These are phyloP conservation scores for Acrocalymma vagum DNA, from an alignment of 2,329 filamentous ascomycete genomes.

Conservation along the genomic window DNA sequence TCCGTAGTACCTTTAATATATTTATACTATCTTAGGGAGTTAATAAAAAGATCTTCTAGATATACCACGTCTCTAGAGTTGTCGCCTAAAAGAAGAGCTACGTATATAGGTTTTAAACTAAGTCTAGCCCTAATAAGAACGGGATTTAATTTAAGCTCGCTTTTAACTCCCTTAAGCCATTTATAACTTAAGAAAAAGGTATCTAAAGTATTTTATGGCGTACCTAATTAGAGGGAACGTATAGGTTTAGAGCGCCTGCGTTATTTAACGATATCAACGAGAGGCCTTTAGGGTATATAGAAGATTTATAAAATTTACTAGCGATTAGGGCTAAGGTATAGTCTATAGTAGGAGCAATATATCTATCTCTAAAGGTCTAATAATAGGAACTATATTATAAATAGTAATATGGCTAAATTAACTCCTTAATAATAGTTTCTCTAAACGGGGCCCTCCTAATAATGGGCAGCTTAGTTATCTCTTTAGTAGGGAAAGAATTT, in stretches of 20 bases:
- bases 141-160: constrained; percentile 3
- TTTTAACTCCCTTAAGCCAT: constrained; percentile 7
- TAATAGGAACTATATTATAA: constrained; percentile 12
- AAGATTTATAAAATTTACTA: constrained; percentile 5
- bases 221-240: constrained; percentile 2
- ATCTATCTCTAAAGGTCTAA: constrained; percentile 7
- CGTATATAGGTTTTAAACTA: constrained; percentile 2
- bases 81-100: constrained; percentile 5
- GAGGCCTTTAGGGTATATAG: constrained; percentile 10
- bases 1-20: constrained; percentile 1
- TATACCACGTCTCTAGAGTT: constrained; percentile 8
- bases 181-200: constrained; percentile 9
- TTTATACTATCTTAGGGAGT: constrained; percentile 6
- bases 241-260: neutral
- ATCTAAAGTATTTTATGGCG: constrained; percentile 8
- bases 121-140: constrained; percentile 3
- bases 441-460: constrained; percentile 11
- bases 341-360: constrained; percentile 7
- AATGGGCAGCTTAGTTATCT: constrained; percentile 2
- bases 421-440: constrained; percentile 3
- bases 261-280: constrained; percentile 3
- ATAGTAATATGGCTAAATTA: constrained; percentile 8
- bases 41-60: constrained; percentile 7
- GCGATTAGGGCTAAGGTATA: constrained; percentile 4
- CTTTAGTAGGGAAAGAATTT: constrained; percentile 5